Evolutionary conservation across 768 basidiomycete genomes (phyloP).

Genomic region (Cystobasidium onofrii): DNA sequence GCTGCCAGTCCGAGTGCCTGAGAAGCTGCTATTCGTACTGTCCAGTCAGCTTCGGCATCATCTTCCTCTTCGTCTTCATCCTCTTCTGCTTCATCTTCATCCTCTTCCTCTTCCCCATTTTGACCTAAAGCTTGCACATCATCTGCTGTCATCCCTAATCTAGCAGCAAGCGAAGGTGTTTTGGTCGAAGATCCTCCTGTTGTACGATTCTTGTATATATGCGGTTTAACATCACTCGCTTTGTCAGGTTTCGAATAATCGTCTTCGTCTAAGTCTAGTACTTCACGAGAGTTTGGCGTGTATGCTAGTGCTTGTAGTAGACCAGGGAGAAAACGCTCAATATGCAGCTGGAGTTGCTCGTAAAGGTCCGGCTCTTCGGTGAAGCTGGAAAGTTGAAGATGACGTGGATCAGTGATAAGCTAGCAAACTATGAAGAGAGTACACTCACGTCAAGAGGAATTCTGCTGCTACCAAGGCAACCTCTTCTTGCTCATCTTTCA

Average conservation of each 20-base stretch:
- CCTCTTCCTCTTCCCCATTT: slow-evolving; percentile 53
- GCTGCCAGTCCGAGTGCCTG: slow-evolving; percentile 94
- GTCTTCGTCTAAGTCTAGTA: slow-evolving; percentile 68
- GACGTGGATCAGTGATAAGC: background rate
- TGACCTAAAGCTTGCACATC: slow-evolving; percentile 42
- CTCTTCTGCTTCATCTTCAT: slow-evolving; percentile 81
- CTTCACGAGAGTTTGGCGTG: slow-evolving; percentile 92
- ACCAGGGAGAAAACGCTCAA: slow-evolving; percentile 82
- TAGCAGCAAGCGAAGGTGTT: slow-evolving; percentile 17
- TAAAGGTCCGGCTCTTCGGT: slow-evolving; percentile 87
- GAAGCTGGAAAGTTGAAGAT: slow-evolving; percentile 54
- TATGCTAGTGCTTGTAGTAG: slow-evolving; percentile 90
- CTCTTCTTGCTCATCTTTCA: slow-evolving; percentile 19
- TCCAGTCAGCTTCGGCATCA: slow-evolving; percentile 97
- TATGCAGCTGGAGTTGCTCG: slow-evolving; percentile 70
- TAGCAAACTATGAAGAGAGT: background rate
- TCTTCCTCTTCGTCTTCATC: slow-evolving; percentile 84
- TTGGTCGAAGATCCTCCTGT: slow-evolving; percentile 48
- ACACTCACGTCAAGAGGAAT: slow-evolving; percentile 14
- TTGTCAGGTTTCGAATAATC: slow-evolving; percentile 71
- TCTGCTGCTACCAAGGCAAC: slow-evolving; percentile 14
- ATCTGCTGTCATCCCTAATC: slow-evolving; percentile 18
- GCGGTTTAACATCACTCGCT: slow-evolving; percentile 91
- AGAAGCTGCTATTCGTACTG: slow-evolving; percentile 92
- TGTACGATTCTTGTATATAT: slow-evolving; percentile 74